Conservation (phyloP, 495 filamentous ascomycete species). For the Pyronema domesticum region DNA sequence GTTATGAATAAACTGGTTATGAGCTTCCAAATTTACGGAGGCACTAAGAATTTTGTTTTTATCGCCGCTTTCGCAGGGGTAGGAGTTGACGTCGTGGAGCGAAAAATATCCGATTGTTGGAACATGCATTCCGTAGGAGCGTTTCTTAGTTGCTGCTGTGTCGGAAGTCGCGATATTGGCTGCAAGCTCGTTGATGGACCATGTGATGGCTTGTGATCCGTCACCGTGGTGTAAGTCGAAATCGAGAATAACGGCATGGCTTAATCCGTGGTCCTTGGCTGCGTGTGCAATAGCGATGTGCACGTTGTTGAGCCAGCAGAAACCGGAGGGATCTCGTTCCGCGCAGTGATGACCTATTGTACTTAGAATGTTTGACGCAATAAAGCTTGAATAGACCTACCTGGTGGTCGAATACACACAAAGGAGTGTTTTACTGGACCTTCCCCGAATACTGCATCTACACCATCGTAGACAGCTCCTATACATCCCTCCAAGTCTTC, state of each 20-base stretch:
- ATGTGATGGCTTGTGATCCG: slow-evolving; percentile 81
- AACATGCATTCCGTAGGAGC: slow-evolving; percentile 36
- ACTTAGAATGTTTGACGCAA: background rate
- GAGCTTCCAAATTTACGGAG: slow-evolving; percentile 79
- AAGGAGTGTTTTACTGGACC: slow-evolving; percentile 23
- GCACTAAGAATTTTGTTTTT: slow-evolving; percentile 79
- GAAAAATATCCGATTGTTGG: slow-evolving; percentile 74
- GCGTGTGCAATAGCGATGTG: slow-evolving; percentile 91
- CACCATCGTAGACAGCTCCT: slow-evolving; percentile 82
- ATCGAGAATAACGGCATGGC: slow-evolving; percentile 89
- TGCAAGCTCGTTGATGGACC: slow-evolving; percentile 58
- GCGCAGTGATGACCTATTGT: slow-evolving; percentile 85
- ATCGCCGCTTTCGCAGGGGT: slow-evolving; percentile 80
- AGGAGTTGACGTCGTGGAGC: slow-evolving; percentile 93
- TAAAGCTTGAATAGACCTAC: slow-evolving; percentile 6
- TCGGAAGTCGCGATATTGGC: slow-evolving; percentile 35
- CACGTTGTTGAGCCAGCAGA: slow-evolving; percentile 98
- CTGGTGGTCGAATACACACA: slow-evolving; percentile 49
- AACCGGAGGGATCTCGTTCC: slow-evolving; percentile 68
- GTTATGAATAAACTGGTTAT: slow-evolving; percentile 88
- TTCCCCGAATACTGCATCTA: slow-evolving; percentile 59
- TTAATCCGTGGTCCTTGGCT: slow-evolving; percentile 60
- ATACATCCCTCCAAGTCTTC: slow-evolving; percentile 71
- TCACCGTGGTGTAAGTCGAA: slow-evolving; percentile 96
- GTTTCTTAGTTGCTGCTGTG: slow-evolving; percentile 31